Evolutionary conservation across 495 filamentous ascomycete species (phyloP).

Genomic region (Oidiodendron maius): DNA sequence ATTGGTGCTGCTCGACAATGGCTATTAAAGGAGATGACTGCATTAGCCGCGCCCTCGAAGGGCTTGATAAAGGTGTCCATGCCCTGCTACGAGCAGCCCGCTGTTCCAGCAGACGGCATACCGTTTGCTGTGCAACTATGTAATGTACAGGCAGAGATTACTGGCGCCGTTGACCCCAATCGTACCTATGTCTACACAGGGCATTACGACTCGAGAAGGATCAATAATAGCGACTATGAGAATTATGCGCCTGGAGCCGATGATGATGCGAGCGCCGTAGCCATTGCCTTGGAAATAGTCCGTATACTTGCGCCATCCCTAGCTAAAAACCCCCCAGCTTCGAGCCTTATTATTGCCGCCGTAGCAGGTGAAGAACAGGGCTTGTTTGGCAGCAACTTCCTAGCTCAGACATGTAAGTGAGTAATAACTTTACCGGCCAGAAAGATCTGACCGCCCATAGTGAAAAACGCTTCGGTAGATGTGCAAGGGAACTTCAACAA

Average conservation of each 20-base stretch:
- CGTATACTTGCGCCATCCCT: not conserved
- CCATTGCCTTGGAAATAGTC: conserved; percentile 8
- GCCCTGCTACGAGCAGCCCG: conserved; percentile 34
- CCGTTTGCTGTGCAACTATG: conserved; percentile 36
- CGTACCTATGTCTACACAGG: conserved; percentile 44
- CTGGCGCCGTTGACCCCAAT: conserved; percentile 35
- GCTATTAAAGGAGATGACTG: conserved; percentile 36
- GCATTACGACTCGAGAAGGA: conserved; percentile 43
- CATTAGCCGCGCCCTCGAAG: conserved; percentile 29
- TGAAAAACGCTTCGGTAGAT: conserved; percentile 22
- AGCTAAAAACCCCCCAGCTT: conserved; percentile 24
- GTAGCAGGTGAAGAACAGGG: conserved; percentile 47
- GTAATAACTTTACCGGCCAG: not conserved
- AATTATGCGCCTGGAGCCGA: conserved; percentile 45
- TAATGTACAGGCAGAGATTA: conserved; percentile 42
- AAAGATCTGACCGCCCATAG: not conserved
- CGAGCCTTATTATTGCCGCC: conserved; percentile 45
- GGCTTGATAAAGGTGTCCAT: conserved; percentile 36
- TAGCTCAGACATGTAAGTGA: conserved; percentile 35
- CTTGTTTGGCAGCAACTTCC: conserved; percentile 39
- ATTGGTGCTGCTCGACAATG: conserved; percentile 48
- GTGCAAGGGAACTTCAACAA: conserved; percentile 46
- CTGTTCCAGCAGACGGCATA: conserved; percentile 29
- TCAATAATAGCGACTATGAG: conserved; percentile 39
- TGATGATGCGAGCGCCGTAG: conserved; percentile 40